Base-by-base conservation (phyloP, 1,139 yeast genomes). In the Debaryomycetaceae sp. region DNA sequence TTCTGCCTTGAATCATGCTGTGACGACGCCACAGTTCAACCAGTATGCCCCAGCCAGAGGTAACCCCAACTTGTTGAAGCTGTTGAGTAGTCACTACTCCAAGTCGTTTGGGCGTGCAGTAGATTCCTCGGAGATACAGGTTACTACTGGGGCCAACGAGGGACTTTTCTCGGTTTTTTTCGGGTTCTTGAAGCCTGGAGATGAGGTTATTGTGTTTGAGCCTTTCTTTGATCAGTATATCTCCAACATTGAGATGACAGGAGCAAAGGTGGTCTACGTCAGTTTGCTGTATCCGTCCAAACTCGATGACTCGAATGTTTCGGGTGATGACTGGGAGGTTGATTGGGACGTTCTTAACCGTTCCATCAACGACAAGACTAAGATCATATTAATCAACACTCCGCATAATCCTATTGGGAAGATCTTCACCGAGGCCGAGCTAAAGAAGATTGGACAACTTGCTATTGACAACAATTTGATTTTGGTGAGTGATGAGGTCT, bases 371-470 rank as follows among this genome's bases (percentile, higher is more conserved):
- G 69, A 76, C 22, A 84, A 80, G 58, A 93, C 99, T 11, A 91
- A 88, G 62, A 78, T 91, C 69, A 80, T 93, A 51, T 89, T 93
- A 36, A 66, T 93, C 50, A 93, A 93, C 68, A 84, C 96, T 9
- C 99, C 99, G 5, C 98, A 93, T 68, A 93, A 93, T 63, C 99
- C 99, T 29, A 80, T 91, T 50, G 99, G 99, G 38, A 93, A 93
- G 63, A 84, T 91, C 31, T 87, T 89, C 66, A 80, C 84, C 46
- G 77, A 75, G 44, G 83, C 79, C 35, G 99, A 93, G 65, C 75
- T 93, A 55, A 63, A 68, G 14, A 72, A 75, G 53, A 81, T 93
- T 54, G 99, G 98, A 37, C 69, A 84, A 46, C 65, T 93, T 44
- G 95, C 95, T 41, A 87, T 90, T 41, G 80, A 89, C 51, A 80